Evolutionary conservation across 805 yeast genomes (phyloP).

Genomic region (Candida fluviatilis): DNA sequence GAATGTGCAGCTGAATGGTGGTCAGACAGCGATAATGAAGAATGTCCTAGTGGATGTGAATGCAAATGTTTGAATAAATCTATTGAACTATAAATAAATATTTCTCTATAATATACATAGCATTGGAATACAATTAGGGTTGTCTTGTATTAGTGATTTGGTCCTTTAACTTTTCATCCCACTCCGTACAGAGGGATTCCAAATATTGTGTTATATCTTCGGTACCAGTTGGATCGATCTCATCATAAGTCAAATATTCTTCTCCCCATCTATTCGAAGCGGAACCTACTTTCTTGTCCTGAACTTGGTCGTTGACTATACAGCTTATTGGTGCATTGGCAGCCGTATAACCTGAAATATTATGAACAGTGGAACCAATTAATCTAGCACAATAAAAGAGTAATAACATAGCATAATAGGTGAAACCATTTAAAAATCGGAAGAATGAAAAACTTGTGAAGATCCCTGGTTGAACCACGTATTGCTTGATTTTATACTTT

Average conservation of each 20-base stretch:
- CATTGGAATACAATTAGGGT: constrained; percentile 9
- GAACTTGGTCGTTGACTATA: constrained; percentile 34
- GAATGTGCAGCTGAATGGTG: constrained; percentile 83
- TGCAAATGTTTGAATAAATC: constrained; percentile 53
- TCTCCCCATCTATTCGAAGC: constrained; percentile 61
- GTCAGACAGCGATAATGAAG: constrained; percentile 30
- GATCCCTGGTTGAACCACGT: constrained; percentile 90
- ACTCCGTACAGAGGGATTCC: constrained; percentile 50
- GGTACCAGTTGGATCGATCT: constrained; percentile 60
- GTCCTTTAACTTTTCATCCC: constrained; percentile 72
- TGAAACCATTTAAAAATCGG: constrained; percentile 69
- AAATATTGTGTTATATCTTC: constrained; percentile 65
- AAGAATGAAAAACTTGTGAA: constrained; percentile 80
- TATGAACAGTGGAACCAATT: constrained; percentile 85
- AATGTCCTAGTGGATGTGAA: constrained; percentile 86
- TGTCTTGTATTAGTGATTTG: constrained; percentile 60
- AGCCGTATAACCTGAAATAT: constrained; percentile 81
- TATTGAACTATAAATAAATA: neutral
- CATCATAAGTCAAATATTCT: constrained; percentile 54
- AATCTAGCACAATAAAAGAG: constrained; percentile 80
- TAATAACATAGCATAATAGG: constrained; percentile 80
- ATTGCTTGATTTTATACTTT: constrained; percentile 58
- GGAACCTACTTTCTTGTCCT: constrained; percentile 63
- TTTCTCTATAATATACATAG: constrained; percentile 2
- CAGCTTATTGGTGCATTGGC: constrained; percentile 77